phyloP scores from a whole-genome alignment of 345 rosid genomes.

The Eucalyptus globulus region DNA sequence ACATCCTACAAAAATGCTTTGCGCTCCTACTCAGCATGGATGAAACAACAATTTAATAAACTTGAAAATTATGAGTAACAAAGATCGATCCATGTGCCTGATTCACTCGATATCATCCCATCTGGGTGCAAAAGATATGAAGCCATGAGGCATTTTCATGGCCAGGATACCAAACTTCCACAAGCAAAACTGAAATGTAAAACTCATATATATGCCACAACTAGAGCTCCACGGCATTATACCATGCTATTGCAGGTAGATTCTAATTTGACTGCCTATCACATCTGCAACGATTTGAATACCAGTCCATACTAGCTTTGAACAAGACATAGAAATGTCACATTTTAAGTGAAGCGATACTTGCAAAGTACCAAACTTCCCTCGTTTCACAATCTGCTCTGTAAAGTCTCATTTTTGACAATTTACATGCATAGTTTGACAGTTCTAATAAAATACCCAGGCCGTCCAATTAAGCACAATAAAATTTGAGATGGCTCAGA shows the following conservation, averaged over 20 bases:
- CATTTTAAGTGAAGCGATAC: not conserved
- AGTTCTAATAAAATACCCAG: not conserved
- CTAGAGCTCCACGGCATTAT: not conserved
- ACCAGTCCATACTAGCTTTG: not conserved
- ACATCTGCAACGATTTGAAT: not conserved
- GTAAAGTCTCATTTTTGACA: not conserved
- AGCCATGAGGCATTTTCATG: not conserved
- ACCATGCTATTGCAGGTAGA: not conserved
- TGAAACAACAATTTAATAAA: not conserved
- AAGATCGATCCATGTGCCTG: not conserved
- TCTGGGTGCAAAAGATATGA: not conserved
- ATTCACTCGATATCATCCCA: not conserved
- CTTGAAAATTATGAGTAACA: not conserved
- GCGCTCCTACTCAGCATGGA: not conserved
- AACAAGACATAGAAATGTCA: not conserved
- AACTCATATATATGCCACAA: not conserved
- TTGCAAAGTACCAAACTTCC: not conserved
- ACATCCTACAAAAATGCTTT: not conserved
- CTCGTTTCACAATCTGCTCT: not conserved
- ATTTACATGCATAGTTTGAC: not conserved
- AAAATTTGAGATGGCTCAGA: not conserved
- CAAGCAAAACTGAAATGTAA: not conserved
- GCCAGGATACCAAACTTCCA: not conserved
- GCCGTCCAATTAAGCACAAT: not conserved
- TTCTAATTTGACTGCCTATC: not conserved